Evolutionary conservation across 192 early-diverging fungal genomes (phyloP), one percentile per base, ranked within the genome.

Genomic region (Coemansia erecta): DNA sequence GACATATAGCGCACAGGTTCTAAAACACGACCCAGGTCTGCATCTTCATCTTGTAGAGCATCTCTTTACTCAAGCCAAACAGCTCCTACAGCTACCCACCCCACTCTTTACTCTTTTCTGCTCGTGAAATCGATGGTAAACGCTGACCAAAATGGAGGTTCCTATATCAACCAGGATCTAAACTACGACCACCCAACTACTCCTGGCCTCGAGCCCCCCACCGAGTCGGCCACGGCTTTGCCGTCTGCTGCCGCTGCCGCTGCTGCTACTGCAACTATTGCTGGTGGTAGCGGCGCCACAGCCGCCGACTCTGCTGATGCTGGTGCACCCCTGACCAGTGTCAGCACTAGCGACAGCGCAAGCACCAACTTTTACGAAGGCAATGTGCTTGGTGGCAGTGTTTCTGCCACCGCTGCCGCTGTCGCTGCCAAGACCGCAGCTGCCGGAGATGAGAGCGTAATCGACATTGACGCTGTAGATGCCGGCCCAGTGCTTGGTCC

Each of bases 101-200:
- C 7, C 12, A 12, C 14, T n/a, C 13, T 31, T 31, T 4, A 15
- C 26, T 24, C 10, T 17, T 19, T 33, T 50, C 50, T 23, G 21
- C 15, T 68, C 35, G 42, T 53, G 15, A 42, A 58, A 31, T 72
- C 57, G 48, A 77, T 77, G 74, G 62, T 68, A 71, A 77, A 68
- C 37, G 43, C 68, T 31, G 39, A 60, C 47, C 57, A 54, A 4
- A 33, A 77, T 77, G 74, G 69, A 77, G 35, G 74, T 68, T 50
- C 74, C 74, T 77, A 77, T 77, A 77, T 44, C 69, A 35, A 49
- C 41, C 43, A 64, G 48, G 74, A 72, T 54, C 33, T 77, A 53
- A 77, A 65, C 56, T 18, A 49, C 42, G 50, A 42, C 49, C 40
- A n/a, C n/a, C n/a, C n/a, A n/a, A n/a, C n/a, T n/a, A n/a, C 44